These are phyloP conservation scores for Cymodocea nodosa DNA, from an alignment of 116 monocot genomes.

Conservation along the genomic window DNA sequence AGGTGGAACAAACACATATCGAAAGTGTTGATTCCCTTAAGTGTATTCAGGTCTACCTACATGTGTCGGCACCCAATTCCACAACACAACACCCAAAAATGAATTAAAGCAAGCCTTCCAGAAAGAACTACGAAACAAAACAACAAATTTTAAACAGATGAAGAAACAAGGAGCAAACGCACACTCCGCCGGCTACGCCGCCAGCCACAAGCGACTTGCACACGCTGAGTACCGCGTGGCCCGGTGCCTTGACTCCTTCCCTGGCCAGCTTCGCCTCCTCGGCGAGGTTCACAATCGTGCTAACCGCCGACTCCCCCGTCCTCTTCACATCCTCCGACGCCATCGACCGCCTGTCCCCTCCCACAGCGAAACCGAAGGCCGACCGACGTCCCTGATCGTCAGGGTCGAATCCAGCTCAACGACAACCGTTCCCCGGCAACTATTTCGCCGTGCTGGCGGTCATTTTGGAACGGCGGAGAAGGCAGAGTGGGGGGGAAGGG, in stretches of 20 bases:
- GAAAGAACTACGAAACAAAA: neutral
- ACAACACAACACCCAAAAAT: too few species aligned
- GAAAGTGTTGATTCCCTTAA: too few species aligned
- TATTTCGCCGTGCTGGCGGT: too few species aligned
- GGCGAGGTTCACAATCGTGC: conserved; percentile 84
- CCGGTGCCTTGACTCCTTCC: conserved; percentile 84
- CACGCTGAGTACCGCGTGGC: conserved; percentile 61
- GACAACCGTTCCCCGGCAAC: too few species aligned
- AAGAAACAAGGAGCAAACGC: conserved; percentile 14
- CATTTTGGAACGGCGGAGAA: too few species aligned
- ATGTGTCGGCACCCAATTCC: too few species aligned
- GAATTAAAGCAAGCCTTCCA: neutral
- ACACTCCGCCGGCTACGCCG: conserved; percentile 98
- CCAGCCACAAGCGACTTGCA: conserved; percentile 95
- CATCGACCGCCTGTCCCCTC: conserved; percentile 20
- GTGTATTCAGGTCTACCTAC: too few species aligned
- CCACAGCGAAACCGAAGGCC: too few species aligned
- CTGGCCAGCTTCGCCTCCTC: conserved; percentile 97
- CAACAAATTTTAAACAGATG: neutral
- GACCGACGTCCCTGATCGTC: too few species aligned
- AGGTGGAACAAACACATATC: too few species aligned
- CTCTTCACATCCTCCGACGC: conserved; percentile 94
- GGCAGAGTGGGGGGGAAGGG: too few species aligned
- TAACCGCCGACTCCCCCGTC: conserved; percentile 84
- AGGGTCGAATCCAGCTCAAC: too few species aligned